These are phyloP conservation scores for Thelephora ganbajun DNA, from an alignment of 768 basidiomycete species.

Conservation along the genomic window DNA sequence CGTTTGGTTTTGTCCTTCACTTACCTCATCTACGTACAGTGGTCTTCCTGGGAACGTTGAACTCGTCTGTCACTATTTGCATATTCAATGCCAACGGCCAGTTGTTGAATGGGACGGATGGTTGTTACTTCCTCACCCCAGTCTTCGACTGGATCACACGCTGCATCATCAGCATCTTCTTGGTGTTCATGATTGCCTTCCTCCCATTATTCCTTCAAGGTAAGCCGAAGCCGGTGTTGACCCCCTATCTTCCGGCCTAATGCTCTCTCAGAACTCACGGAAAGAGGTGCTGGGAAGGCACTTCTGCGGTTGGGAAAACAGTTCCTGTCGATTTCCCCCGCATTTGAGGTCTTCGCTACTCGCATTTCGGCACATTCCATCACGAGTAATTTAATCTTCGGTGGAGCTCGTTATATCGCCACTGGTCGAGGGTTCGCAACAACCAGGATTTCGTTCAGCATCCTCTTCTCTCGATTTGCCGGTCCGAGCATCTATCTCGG, in stretches of 20 bases:
- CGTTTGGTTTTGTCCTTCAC: background rate
- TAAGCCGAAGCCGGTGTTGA: conserved; percentile 18
- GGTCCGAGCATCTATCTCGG: conserved; percentile 98
- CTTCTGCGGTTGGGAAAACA: conserved; percentile 87
- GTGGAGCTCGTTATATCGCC: conserved; percentile 96
- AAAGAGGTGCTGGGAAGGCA: conserved; percentile 88
- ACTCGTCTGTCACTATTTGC: conserved; percentile 70
- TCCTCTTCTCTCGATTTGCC: conserved; percentile 95
- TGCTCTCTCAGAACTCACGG: conserved; percentile 63
- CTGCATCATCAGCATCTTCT: conserved; percentile 94
- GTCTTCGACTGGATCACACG: conserved; percentile 93
- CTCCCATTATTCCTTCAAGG: conserved; percentile 92
- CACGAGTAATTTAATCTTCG: conserved; percentile 90
- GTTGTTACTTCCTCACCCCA: conserved; percentile 90
- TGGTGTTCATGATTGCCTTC: conserved; percentile 97
- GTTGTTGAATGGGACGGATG: conserved; percentile 63
- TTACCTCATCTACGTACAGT: conserved; percentile 29
- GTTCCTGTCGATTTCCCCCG: conserved; percentile 84
- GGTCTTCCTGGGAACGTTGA: conserved; percentile 90
- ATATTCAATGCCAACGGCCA: conserved; percentile 58
- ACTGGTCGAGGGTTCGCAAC: conserved; percentile 99
- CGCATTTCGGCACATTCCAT: conserved; percentile 98
- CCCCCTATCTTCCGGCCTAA: background rate
- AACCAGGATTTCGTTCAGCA: conserved; percentile 85
- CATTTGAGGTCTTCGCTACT: conserved; percentile 96